Conservation (phyloP, 2,329 filamentous ascomycete species). For the Teratosphaeria destructans region DNA sequence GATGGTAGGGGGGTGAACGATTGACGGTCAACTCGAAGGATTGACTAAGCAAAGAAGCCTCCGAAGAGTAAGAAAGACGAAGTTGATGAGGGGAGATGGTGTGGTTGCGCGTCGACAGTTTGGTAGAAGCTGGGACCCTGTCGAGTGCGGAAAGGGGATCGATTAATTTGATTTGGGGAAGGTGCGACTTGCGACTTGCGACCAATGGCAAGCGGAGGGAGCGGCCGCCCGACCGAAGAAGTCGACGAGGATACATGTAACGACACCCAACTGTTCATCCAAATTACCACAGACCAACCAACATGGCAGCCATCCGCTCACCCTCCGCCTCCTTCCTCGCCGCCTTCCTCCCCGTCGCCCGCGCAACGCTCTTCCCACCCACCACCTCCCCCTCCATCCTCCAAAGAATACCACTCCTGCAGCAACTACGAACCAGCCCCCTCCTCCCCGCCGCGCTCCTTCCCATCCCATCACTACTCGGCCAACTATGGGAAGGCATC, state of each 20-base stretch:
- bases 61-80: background rate
- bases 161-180: background rate
- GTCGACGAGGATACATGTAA: background rate
- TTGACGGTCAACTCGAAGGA: background rate
- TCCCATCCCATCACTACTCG: slow-evolving; percentile 60
- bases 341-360: slow-evolving; percentile 44
- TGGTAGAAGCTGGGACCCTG: background rate
- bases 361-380: slow-evolving; percentile 30
- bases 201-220: background rate
- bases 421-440: slow-evolving; percentile 29
- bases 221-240: background rate
- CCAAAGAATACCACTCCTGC: slow-evolving; percentile 32
- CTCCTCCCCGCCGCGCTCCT: slow-evolving; percentile 48
- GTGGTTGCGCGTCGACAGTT: background rate
- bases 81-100: background rate
- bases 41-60: background rate
- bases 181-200: background rate
- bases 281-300: background rate
- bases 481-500: slow-evolving; percentile 84
- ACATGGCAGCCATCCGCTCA: slow-evolving; percentile 30
- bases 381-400: slow-evolving; percentile 34
- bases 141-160: background rate
- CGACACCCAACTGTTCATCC: background rate
- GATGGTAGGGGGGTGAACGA: background rate
- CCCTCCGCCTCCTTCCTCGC: slow-evolving; percentile 33